Evolutionary conservation across 306 rosid genomes (phyloP).

Genomic region (Macrotyloma uniflorum): DNA sequence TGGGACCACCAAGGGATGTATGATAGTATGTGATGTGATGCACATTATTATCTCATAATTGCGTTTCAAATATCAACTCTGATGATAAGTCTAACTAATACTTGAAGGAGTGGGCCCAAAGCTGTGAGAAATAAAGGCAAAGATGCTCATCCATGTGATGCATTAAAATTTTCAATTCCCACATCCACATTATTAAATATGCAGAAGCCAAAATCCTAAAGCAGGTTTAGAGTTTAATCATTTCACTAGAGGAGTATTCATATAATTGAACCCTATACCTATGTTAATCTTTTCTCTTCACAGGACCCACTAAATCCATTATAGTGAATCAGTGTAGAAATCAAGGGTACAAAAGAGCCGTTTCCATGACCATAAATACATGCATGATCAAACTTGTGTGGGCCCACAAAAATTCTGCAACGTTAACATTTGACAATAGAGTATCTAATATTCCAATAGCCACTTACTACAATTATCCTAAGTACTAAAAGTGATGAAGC

Average conservation of each 20-base stretch:
- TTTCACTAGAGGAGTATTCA: not conserved
- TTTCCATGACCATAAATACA: constrained; percentile 9
- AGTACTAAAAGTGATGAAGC: constrained; percentile 13
- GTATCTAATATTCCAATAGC: not conserved
- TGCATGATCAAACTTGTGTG: not conserved
- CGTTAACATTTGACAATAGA: not conserved
- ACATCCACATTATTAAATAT: not conserved
- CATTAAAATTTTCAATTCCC: constrained; percentile 26
- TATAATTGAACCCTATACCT: not conserved
- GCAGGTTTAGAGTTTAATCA: constrained; percentile 14
- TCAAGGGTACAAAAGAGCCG: constrained; percentile 20
- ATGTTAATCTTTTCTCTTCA: not conserved
- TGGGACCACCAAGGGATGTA: not conserved
- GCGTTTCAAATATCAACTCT: not conserved
- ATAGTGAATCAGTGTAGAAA: not conserved
- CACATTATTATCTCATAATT: constrained; percentile 1
- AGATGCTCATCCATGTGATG: constrained; percentile 34
- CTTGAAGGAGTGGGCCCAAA: constrained; percentile 26
- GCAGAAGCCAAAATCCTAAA: constrained; percentile 1
- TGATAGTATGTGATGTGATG: not conserved
- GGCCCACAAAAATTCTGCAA: not conserved
- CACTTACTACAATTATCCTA: not conserved
- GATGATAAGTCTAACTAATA: not conserved
- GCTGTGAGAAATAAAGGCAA: not conserved
- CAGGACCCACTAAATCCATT: constrained; percentile 31